Evolutionary conservation across 768 basidiomycete species (phyloP).

Genomic region (Mycena floridula): DNA sequence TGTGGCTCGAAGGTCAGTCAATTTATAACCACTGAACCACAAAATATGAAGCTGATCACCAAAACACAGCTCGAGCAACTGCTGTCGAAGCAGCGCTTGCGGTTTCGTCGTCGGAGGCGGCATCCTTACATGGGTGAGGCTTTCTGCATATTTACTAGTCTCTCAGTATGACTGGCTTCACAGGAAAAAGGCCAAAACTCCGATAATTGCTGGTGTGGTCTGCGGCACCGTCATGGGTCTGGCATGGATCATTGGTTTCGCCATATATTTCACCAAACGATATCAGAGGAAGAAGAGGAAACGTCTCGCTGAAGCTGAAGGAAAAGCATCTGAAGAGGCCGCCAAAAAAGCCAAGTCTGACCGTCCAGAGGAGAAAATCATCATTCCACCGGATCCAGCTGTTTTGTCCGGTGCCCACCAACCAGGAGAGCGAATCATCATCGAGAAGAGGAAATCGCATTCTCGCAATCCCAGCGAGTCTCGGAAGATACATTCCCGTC

Average conservation of each 20-base stretch:
- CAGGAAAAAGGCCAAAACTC: constrained; percentile 40
- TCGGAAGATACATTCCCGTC: too few species aligned
- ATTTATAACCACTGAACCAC: too few species aligned
- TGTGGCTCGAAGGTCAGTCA: too few species aligned
- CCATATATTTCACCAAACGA: constrained; percentile 51
- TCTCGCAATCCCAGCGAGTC: too few species aligned
- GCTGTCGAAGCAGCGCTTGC: too few species aligned
- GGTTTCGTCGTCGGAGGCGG: constrained; percentile 31
- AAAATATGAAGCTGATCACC: too few species aligned
- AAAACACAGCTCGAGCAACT: too few species aligned
- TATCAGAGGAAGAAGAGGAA: constrained; percentile 41
- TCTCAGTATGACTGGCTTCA: not conserved
- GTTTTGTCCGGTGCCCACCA: constrained; percentile 41
- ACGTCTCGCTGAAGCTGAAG: constrained; percentile 28
- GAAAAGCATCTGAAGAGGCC: too few species aligned
- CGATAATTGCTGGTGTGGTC: constrained; percentile 54
- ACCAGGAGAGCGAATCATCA: constrained; percentile 38
- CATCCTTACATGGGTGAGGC: constrained; percentile 30
- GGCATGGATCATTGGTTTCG: constrained; percentile 45
- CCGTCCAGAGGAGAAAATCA: constrained; percentile 35
- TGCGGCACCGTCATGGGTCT: constrained; percentile 46
- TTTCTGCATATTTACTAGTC: not conserved
- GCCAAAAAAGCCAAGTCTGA: constrained; percentile 38
- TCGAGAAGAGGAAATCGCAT: too few species aligned
- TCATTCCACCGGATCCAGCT: constrained; percentile 66